Evolutionary conservation across 805 yeast species (phyloP), one percentile per base, ranked within the genome.

Genomic region (Pichia cabralensis): DNA sequence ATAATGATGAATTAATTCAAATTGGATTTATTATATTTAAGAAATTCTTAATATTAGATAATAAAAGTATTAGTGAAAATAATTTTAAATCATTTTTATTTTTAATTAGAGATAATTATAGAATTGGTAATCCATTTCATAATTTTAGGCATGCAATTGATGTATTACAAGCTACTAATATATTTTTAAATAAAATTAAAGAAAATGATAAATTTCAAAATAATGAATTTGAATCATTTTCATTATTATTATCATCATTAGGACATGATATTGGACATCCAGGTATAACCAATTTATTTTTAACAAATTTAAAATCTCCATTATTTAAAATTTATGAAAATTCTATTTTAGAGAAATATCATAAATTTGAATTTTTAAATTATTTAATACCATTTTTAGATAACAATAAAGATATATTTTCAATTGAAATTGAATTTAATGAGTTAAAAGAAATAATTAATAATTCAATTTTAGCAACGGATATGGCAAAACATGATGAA

Each of bases 211-310:
- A 39, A 10, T 44, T 30, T 33, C 16, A 27, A 23, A 44, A 52
- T 22, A 16, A 35, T 8, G 20, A 33, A 11, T 11, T 35, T 13
- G 79, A 79, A 45, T 64, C 68, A 3, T 58, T 81, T 30, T 71
- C 80, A 2, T 58, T 85, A 19, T 66, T 83, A 22, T 62, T 88
- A 10, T 82, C 95, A 0, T 92, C 95, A 1, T 60, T 88, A 28
- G 97, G 97, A 34, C 98, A 92, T 60, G 98, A 92, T 56, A 75
- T 83, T 22, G 95, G 96, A 16, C 98, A 92, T 56, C 97, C 97
- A 1, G 98, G 97, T 2, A 74, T 86, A n/a, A 85, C 94, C 11
- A 84, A 85, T 55, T 71, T 74, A 24, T 75, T 85, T 44, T 60
- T 89, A 53, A 60, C 64, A 17, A 63, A 70, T 39, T 53, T 73